These are phyloP conservation scores for Rhizopus sp. DNA, from an alignment of 371 early-diverging fungal species.

Conservation along the genomic window DNA sequence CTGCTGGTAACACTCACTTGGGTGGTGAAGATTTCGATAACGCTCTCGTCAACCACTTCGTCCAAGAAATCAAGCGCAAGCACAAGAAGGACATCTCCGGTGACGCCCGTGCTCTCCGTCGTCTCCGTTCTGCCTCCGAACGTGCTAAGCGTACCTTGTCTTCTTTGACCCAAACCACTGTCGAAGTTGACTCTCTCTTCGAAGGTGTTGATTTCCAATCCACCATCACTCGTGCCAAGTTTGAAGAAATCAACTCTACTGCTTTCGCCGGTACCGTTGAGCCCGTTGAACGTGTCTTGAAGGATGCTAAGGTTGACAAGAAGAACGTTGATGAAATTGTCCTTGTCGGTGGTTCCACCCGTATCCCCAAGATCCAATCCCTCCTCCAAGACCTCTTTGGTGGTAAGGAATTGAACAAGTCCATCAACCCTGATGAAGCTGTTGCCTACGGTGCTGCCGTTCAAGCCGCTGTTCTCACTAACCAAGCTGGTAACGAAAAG, in stretches of 20 bases:
- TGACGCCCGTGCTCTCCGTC: slow-evolving; percentile 87
- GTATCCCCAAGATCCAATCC: slow-evolving; percentile 99
- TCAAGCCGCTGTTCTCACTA: slow-evolving; percentile 84
- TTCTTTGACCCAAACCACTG: slow-evolving; percentile 77
- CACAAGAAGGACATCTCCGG: slow-evolving; percentile 74
- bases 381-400: slow-evolving; percentile 94
- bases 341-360: slow-evolving; percentile 99
- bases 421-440: slow-evolving; percentile 94
- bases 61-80: slow-evolving; percentile 86
- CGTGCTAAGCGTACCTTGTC: slow-evolving; percentile 96
- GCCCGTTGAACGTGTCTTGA: slow-evolving; percentile 80
- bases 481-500: slow-evolving; percentile 68
- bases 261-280: slow-evolving; percentile 82
- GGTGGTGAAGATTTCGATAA: slow-evolving; percentile 98
- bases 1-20: slow-evolving; percentile 93
- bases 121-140: slow-evolving; percentile 93
- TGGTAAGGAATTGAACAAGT: slow-evolving; percentile 83
- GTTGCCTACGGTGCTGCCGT: slow-evolving; percentile 97
- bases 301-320: slow-evolving; percentile 95
- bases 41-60: slow-evolving; percentile 78
- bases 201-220: slow-evolving; percentile 88
- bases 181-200: slow-evolving; percentile 90
- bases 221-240: slow-evolving; percentile 90
- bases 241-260: slow-evolving; percentile 91
- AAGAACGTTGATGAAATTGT: slow-evolving; percentile 92